Percentiles rank a stretch among this genome's conserved stretches.
Evolutionary conservation across 169 alveolate genomes (phyloP).

Genomic region (Plasmodium vivax): DNA sequence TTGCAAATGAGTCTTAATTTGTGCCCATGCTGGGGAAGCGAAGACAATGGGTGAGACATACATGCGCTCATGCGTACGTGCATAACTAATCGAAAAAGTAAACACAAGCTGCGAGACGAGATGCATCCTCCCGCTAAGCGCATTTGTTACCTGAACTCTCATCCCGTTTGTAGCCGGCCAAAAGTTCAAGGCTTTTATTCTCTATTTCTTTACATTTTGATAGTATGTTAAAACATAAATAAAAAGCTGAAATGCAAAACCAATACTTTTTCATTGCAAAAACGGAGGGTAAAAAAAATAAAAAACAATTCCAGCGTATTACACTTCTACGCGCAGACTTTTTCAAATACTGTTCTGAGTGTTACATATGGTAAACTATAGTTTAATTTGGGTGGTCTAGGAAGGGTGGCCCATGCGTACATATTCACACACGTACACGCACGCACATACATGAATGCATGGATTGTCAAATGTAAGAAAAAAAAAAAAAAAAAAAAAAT

Average conservation of each 20-base stretch:
- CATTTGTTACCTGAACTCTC: constrained; percentile 25
- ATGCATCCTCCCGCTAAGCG: background rate
- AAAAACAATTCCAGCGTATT: background rate
- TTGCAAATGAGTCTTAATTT: background rate
- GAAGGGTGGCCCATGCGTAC: background rate
- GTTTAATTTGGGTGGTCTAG: background rate
- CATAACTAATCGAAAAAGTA: background rate
- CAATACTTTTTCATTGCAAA: constrained; percentile 64
- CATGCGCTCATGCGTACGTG: background rate
- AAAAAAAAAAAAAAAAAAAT: background rate
- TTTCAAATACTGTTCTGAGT: constrained; percentile 1
- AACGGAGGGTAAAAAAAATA: background rate
- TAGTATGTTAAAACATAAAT: constrained; percentile 2
- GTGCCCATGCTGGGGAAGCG: background rate
- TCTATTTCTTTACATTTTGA: constrained; percentile 53
- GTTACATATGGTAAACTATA: constrained; percentile 17
- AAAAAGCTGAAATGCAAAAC: constrained; percentile 36
- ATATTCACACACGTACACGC: background rate
- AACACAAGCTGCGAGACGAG: background rate
- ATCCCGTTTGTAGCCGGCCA: background rate
- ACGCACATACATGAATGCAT: background rate
- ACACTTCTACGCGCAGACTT: constrained; percentile 14
- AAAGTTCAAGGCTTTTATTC: background rate
- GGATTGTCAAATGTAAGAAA: background rate
- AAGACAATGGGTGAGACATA: background rate